A percentile compares a stretch with the other conserved stretches of the same genome.
Evolutionary conservation across 331 rosid species (phyloP).

Genomic region (Rosa hybrid): DNA sequence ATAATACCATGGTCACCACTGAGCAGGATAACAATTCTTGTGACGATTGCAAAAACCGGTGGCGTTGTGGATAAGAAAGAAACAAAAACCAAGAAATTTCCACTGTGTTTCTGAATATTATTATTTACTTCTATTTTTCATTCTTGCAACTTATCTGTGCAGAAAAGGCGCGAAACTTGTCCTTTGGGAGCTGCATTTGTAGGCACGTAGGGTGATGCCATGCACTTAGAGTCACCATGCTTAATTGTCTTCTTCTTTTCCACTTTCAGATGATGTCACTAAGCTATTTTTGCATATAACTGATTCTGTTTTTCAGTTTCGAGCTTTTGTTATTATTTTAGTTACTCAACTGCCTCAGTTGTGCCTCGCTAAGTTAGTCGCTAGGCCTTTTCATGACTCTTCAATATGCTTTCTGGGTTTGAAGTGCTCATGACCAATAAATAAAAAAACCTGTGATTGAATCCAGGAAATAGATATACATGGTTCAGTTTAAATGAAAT

Average conservation of each 20-base stretch:
- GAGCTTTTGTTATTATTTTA: neutral
- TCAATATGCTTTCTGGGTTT: conserved; percentile 7
- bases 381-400: neutral
- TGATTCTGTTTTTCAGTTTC: conserved; percentile 24
- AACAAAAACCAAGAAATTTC: conserved; percentile 47
- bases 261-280: conserved; percentile 36
- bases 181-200: conserved; percentile 48
- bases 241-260: conserved; percentile 41
- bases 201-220: conserved; percentile 59
- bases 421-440: neutral
- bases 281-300: conserved; percentile 12
- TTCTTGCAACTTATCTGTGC: conserved; percentile 31
- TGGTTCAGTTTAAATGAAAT: neutral
- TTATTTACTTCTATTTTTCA: conserved; percentile 8
- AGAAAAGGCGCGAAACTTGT: conserved; percentile 43
- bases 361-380: neutral
- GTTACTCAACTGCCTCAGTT: conserved; percentile 4
- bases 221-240: conserved; percentile 35
- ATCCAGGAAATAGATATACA: neutral
- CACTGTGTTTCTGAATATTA: neutral
- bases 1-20: conserved; percentile 28
- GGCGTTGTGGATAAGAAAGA: conserved; percentile 41
- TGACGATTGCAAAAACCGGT: conserved; percentile 21
- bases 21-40: conserved; percentile 14
- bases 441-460: neutral